Evolutionary conservation across 139 green algal species (phyloP).

Genomic region (Chlorella sp.): DNA sequence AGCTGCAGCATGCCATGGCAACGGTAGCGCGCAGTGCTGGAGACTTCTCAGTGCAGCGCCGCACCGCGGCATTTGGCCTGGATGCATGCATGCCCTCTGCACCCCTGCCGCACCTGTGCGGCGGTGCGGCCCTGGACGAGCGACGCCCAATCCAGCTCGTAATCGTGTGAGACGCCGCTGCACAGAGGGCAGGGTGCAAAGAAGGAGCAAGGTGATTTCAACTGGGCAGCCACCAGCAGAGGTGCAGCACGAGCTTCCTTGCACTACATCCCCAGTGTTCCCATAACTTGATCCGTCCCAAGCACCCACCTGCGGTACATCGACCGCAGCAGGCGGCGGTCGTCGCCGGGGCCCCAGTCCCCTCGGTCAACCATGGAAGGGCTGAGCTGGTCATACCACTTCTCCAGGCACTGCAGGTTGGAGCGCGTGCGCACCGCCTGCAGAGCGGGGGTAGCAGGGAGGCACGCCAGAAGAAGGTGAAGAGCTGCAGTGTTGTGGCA

Average conservation of each 20-base stretch:
- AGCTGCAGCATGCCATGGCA: no score
- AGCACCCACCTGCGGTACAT: conserved; percentile 48
- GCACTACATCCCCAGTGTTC: no score
- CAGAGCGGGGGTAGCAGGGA: no score
- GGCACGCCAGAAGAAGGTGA: no score
- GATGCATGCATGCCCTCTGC: neutral
- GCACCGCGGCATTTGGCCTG: no score
- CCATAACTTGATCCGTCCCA: no score
- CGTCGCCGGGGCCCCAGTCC: conserved; percentile 75
- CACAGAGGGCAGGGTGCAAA: neutral
- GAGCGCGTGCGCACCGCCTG: conserved; percentile 51
- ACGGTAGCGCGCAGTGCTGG: no score
- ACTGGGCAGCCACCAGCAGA: no score
- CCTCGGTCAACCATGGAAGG: conserved; percentile 71
- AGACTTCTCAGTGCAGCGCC: no score
- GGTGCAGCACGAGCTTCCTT: no score
- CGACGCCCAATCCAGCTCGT: conserved; percentile 62
- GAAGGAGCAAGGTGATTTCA: no score
- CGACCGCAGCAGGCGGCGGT: conserved; percentile 64
- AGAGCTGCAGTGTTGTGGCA: no score
- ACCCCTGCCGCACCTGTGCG: conserved; percentile 37
- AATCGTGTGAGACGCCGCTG: conserved; percentile 43
- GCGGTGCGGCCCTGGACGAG: conserved; percentile 61
- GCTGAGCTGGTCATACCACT: conserved; percentile 65
- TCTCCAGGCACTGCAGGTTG: conserved; percentile 57